phyloP scores from a whole-genome alignment of 1,139 yeast genomes.

The Chernovozyma aurita region DNA sequence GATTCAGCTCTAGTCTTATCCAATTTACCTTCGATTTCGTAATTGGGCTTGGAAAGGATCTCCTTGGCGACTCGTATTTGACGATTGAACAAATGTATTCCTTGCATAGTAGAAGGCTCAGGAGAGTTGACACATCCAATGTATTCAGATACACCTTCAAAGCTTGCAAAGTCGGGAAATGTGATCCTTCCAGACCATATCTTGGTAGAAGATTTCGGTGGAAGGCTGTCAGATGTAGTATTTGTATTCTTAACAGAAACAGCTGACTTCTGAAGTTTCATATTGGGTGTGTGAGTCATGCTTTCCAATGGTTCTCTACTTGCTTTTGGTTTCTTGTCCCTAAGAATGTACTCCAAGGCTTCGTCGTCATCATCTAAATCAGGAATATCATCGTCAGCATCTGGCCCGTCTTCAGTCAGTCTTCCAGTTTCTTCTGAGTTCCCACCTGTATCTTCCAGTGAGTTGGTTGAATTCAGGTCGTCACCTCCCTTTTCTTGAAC shows the following conservation, averaged over 20 bases:
- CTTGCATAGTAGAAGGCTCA: constrained; percentile 1
- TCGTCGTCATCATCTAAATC: constrained; percentile 1
- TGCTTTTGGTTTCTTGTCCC: background rate
- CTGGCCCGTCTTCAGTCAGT: too few species aligned
- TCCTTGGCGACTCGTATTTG: constrained; percentile 29
- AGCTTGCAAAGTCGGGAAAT: constrained; percentile 52
- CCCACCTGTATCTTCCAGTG: too few species aligned
- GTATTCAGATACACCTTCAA: constrained; percentile 41
- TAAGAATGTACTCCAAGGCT: background rate
- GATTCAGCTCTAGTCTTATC: constrained; percentile 50
- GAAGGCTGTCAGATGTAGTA: background rate
- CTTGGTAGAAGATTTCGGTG: background rate
- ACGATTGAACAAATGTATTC: constrained; percentile 13
- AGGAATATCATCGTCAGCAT: constrained; percentile 21
- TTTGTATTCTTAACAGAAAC: background rate
- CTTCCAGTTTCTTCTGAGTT: too few species aligned
- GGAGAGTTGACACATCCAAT: constrained; percentile 30
- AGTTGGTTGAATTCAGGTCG: too few species aligned
- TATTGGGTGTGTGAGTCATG: background rate
- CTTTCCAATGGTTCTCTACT: background rate
- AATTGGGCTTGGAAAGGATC: constrained; percentile 24
- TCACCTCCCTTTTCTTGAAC: too few species aligned
- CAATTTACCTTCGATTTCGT: constrained; percentile 62
- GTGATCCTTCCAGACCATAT: constrained; percentile 56
- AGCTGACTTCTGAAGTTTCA: background rate